Percentiles rank a stretch among this genome's conserved stretches.
Evolutionary conservation across 2,329 filamentous ascomycete genomes (phyloP).

Genomic region (Penicillium sp.): DNA sequence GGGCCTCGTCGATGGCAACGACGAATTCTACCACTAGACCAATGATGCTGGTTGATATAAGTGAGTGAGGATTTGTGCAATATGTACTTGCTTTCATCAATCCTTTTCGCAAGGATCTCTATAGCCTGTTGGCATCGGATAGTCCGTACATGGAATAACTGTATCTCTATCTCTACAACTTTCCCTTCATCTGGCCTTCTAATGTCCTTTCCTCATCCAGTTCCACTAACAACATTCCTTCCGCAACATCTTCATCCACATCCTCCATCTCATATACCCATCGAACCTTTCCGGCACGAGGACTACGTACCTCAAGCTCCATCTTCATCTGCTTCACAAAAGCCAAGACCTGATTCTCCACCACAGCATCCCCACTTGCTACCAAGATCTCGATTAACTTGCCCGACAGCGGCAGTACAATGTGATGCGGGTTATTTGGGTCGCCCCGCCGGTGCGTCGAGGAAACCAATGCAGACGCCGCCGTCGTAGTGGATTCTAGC

Average conservation of each 20-base stretch:
- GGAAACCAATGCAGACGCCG: constrained; percentile 44
- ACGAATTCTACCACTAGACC: constrained; percentile 52
- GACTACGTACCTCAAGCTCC: constrained; percentile 65
- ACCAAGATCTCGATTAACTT: constrained; percentile 64
- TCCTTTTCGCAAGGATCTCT: not conserved
- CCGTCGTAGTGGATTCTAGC: constrained; percentile 52
- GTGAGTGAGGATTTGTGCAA: too few relatives aligned
- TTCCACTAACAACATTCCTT: constrained; percentile 58
- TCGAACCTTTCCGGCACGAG: constrained; percentile 51
- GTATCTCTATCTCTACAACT: constrained; percentile 12
- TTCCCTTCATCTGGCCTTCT: constrained; percentile 35
- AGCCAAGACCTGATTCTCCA: constrained; percentile 57
- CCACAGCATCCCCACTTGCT: constrained; percentile 54
- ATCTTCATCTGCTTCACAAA: constrained; percentile 71
- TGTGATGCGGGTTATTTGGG: constrained; percentile 54
- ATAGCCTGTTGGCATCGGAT: not conserved
- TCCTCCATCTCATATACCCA: constrained; percentile 60
- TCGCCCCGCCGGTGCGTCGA: constrained; percentile 56
- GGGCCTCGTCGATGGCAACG: constrained; percentile 52
- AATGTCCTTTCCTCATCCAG: constrained; percentile 42
- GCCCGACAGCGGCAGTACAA: constrained; percentile 61
- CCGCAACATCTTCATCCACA: constrained; percentile 55
- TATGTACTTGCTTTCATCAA: too few relatives aligned
- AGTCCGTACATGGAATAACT: not conserved
- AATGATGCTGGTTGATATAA: constrained; percentile 40